These are phyloP conservation scores for Lactifluus volemus DNA, from an alignment of 768 basidiomycete species.

Conservation along the genomic window DNA sequence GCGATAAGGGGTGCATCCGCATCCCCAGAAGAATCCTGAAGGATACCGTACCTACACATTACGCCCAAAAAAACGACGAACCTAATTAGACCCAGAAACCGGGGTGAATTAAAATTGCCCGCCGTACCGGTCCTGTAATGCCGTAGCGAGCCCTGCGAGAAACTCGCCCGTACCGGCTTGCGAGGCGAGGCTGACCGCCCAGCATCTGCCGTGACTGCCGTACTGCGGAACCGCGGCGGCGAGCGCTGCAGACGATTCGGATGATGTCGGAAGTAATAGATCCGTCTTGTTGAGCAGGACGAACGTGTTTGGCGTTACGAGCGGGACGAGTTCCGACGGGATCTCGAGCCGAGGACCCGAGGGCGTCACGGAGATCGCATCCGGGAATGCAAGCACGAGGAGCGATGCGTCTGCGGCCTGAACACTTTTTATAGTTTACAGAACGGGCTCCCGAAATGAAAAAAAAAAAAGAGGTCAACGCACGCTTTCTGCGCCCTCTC, in stretches of 20 bases:
- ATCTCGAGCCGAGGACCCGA: constrained; percentile 24
- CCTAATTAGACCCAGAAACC: not conserved
- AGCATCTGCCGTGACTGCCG: constrained; percentile 23
- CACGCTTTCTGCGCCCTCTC: constrained; percentile 63
- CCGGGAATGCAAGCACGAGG: constrained; percentile 73
- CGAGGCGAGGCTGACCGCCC: constrained; percentile 56
- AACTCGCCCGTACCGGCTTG: constrained; percentile 52
- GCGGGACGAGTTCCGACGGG: constrained; percentile 39
- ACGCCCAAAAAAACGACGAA: not conserved
- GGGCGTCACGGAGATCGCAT: constrained; percentile 22
- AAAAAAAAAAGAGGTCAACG: constrained; percentile 24
- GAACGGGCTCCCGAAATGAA: not conserved
- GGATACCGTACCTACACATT: constrained; percentile 10
- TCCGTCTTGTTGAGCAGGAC: constrained; percentile 80
- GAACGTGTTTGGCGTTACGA: constrained; percentile 50
- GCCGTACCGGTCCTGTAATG: constrained; percentile 42
- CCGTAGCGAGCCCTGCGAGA: constrained; percentile 44
- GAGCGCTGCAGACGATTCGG: not conserved
- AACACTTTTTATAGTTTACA: constrained; percentile 36
- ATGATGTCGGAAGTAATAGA: constrained; percentile 28
- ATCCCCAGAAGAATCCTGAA: constrained; percentile 19
- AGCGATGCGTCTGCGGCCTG: constrained; percentile 59
- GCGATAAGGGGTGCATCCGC: constrained; percentile 57
- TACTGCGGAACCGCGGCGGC: not conserved
- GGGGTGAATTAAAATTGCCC: too few relatives aligned